Conservation (phyloP, 2,329 filamentous ascomycete genomes). For the Coniochaeta prunicola region DNA sequence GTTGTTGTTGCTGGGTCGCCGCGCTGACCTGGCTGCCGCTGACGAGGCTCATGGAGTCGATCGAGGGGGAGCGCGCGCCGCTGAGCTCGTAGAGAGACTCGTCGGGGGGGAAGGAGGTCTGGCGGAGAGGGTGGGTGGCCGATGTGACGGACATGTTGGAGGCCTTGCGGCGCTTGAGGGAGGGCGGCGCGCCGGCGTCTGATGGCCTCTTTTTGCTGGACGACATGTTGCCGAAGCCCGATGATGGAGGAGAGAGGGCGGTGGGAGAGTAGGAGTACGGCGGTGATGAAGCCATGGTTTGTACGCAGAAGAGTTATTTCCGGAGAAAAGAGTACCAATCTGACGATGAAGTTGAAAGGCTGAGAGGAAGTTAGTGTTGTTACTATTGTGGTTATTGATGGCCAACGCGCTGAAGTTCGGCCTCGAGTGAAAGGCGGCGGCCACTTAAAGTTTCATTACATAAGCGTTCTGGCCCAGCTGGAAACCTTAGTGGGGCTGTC, state of each 20-base stretch:
- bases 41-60: constrained; percentile 52
- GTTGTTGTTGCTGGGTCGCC: neutral
- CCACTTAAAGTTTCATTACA: neutral
- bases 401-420: neutral
- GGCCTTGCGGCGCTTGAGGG: constrained; percentile 63
- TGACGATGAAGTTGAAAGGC: neutral
- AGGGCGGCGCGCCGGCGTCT: constrained; percentile 40
- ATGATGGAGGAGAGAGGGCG: constrained; percentile 44
- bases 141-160: constrained; percentile 54
- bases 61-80: constrained; percentile 55
- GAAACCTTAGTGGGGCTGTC: neutral
- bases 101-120: constrained; percentile 73
- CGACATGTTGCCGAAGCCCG: constrained; percentile 7
- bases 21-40: constrained; percentile 36
- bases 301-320: too few species aligned
- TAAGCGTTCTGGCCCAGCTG: neutral
- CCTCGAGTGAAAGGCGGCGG: neutral
- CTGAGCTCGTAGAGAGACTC: constrained; percentile 21
- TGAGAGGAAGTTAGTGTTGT: neutral
- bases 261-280: constrained; percentile 41
- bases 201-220: constrained; percentile 55
- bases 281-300: constrained; percentile 55
- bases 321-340: neutral
- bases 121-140: constrained; percentile 62
- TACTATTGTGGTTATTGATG: constrained; percentile 7